Base-by-base conservation (phyloP, 176 grass and related monocot genomes). In the Themeda triandra region DNA sequence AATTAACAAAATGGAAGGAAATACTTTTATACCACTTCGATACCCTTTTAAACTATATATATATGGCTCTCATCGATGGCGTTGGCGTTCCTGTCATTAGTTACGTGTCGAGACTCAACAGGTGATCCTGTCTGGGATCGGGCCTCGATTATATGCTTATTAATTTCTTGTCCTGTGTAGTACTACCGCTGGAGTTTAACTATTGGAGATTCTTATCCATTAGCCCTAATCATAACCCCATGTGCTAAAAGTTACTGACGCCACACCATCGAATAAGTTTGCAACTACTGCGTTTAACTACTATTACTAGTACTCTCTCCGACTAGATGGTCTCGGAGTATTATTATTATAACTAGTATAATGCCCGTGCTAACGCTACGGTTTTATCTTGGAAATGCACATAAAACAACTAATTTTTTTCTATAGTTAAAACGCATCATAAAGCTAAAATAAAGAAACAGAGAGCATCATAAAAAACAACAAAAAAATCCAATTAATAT, bases 191-290 rank as follows among this genome's bases (percentile, higher is more conserved):
- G 48, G 41, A 51, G 81, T 84, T 80, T 84, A 76, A 84, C 58
- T 87, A 87, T 84, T 76, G 32, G 63, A 80, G 81, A 87, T 84
- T 84, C 85, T 76, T 84, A 87, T 80, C 89, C 85, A 66, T 59
- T 87, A 37, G 5, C 76, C 70, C 69, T 76, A 87, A 91, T 87
- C 89, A 87, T 87, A 84, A 63, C 8, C 23, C 25, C 88, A 86
- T 86, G 80, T 87, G 84, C 80, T 6, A 45, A 83, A 90, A 90
- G 68, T 87, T 73, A 86, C 83, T 65, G 45, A 37, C 53, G 66
- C 44, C 54, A 67, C 19, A 51, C 30, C 13, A n/a, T 60, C 56
- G 56, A 63, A 28, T 14, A 64, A 64, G 25, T 64, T 29, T 64
- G 35, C n/a, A 15, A 13, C 25, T 83, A 53, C 28, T 41, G 37